Percentiles rank a stretch among this genome's conserved stretches.
phyloP scores from a whole-genome alignment of 306 rosid genomes.

The Acmispon strigosus region DNA sequence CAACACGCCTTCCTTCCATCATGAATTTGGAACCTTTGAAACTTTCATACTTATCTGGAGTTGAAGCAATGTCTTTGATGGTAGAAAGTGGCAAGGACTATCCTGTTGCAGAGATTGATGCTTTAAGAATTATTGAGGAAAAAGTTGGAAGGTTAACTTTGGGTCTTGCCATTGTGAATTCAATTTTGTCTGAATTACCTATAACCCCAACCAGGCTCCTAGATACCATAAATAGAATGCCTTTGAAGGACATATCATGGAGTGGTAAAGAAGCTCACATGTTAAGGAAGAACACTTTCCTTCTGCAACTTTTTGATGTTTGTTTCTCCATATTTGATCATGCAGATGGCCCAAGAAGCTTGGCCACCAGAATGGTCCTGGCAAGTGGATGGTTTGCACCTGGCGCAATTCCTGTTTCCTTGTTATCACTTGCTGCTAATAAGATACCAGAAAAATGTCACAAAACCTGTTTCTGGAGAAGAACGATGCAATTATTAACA shows the following conservation, averaged over 20 bases:
- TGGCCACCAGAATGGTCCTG: constrained; percentile 79
- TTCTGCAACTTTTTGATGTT: constrained; percentile 73
- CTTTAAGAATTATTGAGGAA: constrained; percentile 72
- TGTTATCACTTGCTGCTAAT: constrained; percentile 60
- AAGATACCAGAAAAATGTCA: constrained; percentile 58
- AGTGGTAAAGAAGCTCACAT: constrained; percentile 48
- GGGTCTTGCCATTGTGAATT: constrained; percentile 69
- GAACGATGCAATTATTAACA: constrained; percentile 38
- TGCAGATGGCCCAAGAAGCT: constrained; percentile 82
- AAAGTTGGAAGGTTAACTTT: constrained; percentile 64
- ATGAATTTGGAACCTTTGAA: constrained; percentile 84
- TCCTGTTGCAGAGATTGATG: constrained; percentile 63
- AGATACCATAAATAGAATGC: constrained; percentile 81
- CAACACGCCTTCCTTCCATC: constrained; percentile 65
- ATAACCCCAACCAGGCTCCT: constrained; percentile 71
- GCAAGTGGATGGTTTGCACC: constrained; percentile 92
- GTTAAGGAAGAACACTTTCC: constrained; percentile 55
- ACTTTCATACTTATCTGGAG: constrained; percentile 72
- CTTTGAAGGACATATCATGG: constrained; percentile 69
- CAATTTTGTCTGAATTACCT: constrained; percentile 75
- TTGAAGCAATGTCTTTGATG: constrained; percentile 79
- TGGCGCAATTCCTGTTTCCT: constrained; percentile 51
- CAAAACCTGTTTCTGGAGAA: constrained; percentile 45
- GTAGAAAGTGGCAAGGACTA: constrained; percentile 57
- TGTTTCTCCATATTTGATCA: constrained; percentile 92